Evolutionary conservation across 2,329 filamentous ascomycete genomes (phyloP), one percentile per base, ranked within the genome.

Genomic region (Spiromastix sp.): DNA sequence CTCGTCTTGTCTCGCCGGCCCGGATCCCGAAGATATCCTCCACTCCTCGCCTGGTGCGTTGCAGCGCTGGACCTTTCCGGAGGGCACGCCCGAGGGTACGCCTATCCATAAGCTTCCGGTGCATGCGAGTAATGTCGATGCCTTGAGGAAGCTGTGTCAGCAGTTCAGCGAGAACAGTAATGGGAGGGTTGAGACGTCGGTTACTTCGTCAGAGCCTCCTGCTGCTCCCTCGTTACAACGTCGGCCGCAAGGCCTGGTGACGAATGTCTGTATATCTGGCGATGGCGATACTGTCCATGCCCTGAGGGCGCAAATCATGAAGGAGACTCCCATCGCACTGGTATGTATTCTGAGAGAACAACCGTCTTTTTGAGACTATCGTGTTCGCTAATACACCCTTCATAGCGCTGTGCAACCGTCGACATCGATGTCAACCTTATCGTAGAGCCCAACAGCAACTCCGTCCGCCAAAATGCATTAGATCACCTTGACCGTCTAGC

Each of bases 381-480:
- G n/a, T n/a, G n/a, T n/a, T n/a, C n/a, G 32, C 18, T 22, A 36
- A 36, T 42, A 24, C n/a, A n/a, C 21, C n/a, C 21, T 24, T 7
- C 7, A 29, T 63, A 95, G 89, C 82, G 85, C 50, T 94, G 86
- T 62, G 85, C 87, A 30, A 86, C 80, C 37, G 85, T 98, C 52
- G 91, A 96, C 56, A 81, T 98, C 49, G 86, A 94, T 56, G 85
- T 85, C 50, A 80, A 85, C 49, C 73, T 95, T 47, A 85, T 96
- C 53, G 82, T 87, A 56, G 86, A 93, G 46, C 76, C 78, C 34
- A 64, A 68, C 40, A 66, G 70, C 17, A 71, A 76, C 41, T 76
- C 79, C 29, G 70, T 94, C 41, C 78, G 85, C 55, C 72, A 78
- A 43, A 73, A 77, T 31, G 83, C 95, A 18, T 75, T 87, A 34